Evolutionary conservation across 1,284 basidiomycete genomes (phyloP).

Genomic region (Sporisorium reilianum): DNA sequence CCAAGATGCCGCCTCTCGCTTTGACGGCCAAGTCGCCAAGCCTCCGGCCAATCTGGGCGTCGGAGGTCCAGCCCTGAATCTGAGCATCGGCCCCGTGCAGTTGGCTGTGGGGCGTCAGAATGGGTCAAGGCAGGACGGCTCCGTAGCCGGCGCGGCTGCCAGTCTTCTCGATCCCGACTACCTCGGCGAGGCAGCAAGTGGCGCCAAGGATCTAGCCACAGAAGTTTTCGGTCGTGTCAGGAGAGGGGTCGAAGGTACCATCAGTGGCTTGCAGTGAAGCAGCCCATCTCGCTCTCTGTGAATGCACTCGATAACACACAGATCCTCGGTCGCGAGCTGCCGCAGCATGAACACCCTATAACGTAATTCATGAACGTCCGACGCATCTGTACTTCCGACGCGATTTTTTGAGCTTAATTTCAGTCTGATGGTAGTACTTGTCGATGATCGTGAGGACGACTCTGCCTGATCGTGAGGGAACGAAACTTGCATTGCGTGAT

Average conservation of each 20-base stretch:
- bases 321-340: not conserved
- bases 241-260: slow-evolving; percentile 54
- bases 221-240: slow-evolving; percentile 59
- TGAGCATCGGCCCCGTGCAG: slow-evolving; percentile 62
- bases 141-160: slow-evolving; percentile 26
- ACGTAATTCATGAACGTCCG: no score
- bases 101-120: slow-evolving; percentile 39
- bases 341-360: not conserved
- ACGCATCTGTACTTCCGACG: no score
- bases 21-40: slow-evolving; percentile 51
- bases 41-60: slow-evolving; percentile 46
- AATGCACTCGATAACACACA: not conserved
- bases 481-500: no score
- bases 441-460: no score
- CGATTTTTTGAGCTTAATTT: no score
- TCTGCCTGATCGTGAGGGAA: no score
- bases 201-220: slow-evolving; percentile 60
- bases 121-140: slow-evolving; percentile 21
- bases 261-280: slow-evolving; percentile 36
- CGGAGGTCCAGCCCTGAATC: slow-evolving; percentile 48
- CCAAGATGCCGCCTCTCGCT: slow-evolving; percentile 61
- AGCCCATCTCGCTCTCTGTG: not conserved
- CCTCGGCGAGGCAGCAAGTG: slow-evolving; percentile 62
- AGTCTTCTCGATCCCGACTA: slow-evolving; percentile 40
- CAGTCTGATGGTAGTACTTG: no score